phyloP scores from a whole-genome alignment of 257 asterid species.

The Scutellaria barbata region DNA sequence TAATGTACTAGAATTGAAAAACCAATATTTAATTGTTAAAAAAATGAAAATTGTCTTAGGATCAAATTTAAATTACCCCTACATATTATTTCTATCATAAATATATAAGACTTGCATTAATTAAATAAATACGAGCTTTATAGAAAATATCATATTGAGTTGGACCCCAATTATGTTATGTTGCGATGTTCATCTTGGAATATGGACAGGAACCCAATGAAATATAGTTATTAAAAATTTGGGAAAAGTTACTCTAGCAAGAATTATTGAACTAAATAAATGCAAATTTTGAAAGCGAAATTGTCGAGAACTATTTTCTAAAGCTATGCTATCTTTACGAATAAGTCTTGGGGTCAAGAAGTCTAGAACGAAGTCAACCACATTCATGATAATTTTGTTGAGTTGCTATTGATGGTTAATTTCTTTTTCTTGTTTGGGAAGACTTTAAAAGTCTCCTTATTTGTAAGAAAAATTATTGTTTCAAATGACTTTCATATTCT shows the following conservation, averaged over 20 bases:
- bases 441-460: neutral
- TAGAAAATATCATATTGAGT: neutral
- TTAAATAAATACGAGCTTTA: too few species aligned
- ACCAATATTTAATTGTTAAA: too few species aligned
- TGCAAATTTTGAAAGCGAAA: constrained; percentile 15
- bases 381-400: neutral
- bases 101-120: too few species aligned
- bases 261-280: constrained; percentile 16
- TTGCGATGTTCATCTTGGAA: neutral
- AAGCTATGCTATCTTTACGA: constrained; percentile 22
- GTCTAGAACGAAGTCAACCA: neutral
- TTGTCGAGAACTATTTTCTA: constrained; percentile 15
- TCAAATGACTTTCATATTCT: neutral
- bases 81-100: too few species aligned
- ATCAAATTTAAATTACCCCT: too few species aligned
- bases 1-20: too few species aligned
- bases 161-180: neutral
- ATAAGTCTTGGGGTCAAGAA: constrained; percentile 15
- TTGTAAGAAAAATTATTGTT: neutral
- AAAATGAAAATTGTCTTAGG: too few species aligned
- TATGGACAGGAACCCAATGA: constrained; percentile 6
- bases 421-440: neutral
- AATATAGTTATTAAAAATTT: constrained; percentile 15
- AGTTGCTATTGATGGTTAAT: neutral
- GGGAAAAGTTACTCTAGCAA: constrained; percentile 1